Percentiles rank a stretch among this genome's conserved stretches.
Conservation (phyloP, 495 filamentous ascomycete genomes). For the Neurospora sublineolata region DNA sequence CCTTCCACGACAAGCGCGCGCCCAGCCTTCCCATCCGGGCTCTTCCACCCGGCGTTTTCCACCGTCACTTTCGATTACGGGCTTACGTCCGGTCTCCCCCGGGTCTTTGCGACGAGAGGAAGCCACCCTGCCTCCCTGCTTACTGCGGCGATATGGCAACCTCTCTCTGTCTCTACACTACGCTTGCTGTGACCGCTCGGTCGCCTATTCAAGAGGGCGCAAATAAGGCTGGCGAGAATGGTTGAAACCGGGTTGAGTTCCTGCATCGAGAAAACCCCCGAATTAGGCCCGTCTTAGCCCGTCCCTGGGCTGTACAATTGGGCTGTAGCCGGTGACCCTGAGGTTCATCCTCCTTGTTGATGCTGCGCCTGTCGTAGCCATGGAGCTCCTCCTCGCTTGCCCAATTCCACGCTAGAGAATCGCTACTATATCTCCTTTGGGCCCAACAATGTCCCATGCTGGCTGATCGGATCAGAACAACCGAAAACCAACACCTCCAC, state of each 20-base stretch:
- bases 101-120: not conserved
- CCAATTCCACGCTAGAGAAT: not conserved
- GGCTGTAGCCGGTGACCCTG: not conserved
- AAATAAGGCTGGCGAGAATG: not conserved
- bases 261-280: not conserved
- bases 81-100: not conserved
- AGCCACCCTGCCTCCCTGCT: not conserved
- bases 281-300: not conserved
- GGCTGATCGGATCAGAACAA: conserved; percentile 12
- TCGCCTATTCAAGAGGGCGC: not conserved
- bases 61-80: not conserved
- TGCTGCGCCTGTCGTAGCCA: too few species aligned
- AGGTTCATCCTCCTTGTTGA: not conserved
- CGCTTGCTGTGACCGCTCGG: not conserved
- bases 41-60: not conserved
- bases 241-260: not conserved
- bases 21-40: not conserved
- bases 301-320: not conserved
- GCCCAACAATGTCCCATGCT: not conserved
- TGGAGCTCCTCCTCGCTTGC: not conserved
- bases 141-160: not conserved
- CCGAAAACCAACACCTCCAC: conserved; percentile 1
- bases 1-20: not conserved
- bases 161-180: not conserved
- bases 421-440: not conserved